These are phyloP conservation scores for Ambrosia trifida DNA, from an alignment of 129 eudicot species.

Conservation along the genomic window DNA sequence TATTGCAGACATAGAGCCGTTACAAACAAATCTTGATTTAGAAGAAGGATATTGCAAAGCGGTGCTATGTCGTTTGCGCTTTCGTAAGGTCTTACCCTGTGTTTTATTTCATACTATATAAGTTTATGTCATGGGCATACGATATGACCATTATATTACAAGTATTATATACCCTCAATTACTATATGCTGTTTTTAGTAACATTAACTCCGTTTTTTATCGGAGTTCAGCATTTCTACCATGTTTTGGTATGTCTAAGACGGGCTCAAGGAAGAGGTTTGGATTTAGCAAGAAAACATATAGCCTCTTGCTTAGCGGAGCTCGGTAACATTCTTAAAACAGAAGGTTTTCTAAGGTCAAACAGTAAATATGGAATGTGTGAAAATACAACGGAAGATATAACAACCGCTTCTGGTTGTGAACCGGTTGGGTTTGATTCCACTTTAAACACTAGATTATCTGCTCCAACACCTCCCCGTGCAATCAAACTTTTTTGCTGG, in stretches of 20 bases:
- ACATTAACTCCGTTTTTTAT: slow-evolving; percentile 27
- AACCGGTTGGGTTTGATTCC: slow-evolving; percentile 93
- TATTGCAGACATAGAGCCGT: slow-evolving; percentile 78
- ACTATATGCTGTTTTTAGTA: slow-evolving; percentile 24
- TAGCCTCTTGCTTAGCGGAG: slow-evolving; percentile 67
- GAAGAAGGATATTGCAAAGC: slow-evolving; percentile 97
- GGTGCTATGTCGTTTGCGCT: slow-evolving; percentile 93
- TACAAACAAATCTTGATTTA: slow-evolving; percentile 75
- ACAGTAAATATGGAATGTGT: slow-evolving; percentile 39
- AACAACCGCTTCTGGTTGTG: slow-evolving; percentile 96
- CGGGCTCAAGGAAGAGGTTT: slow-evolving; percentile 94
- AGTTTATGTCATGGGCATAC: slow-evolving; percentile 9
- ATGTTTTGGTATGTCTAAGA: slow-evolving; percentile 64
- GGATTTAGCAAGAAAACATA: slow-evolving; percentile 88
- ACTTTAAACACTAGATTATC: slow-evolving; percentile 85
- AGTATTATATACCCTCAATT: neutral
- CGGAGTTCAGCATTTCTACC: slow-evolving; percentile 80
- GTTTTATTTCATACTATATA: slow-evolving; percentile 35
- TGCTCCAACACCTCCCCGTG: slow-evolving; percentile 98
- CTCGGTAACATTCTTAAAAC: slow-evolving; percentile 67
- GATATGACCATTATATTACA: neutral
- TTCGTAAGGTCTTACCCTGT: slow-evolving; percentile 99
- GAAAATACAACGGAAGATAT: slow-evolving; percentile 48
- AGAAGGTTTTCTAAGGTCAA: slow-evolving; percentile 60
- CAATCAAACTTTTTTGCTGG: slow-evolving; percentile 83